Percentiles rank a stretch among this genome's conserved stretches.
phyloP scores from a whole-genome alignment of 75 land plant genomes.

The Cupressus sempervirens region DNA sequence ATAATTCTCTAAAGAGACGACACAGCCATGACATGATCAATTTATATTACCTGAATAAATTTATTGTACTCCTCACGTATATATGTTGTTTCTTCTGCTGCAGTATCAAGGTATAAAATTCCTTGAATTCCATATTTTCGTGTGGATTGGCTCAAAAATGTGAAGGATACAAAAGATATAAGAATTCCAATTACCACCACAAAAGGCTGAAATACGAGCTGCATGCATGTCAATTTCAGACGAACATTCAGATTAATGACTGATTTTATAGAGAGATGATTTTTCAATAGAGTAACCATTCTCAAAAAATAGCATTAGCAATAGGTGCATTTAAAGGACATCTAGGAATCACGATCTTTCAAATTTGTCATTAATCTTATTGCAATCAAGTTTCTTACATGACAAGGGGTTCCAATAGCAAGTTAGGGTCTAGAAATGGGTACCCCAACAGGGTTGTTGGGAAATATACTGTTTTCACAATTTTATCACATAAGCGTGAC shows the following conservation, averaged over 20 bases:
- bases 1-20: not conserved
- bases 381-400: no score
- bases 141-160: conserved; percentile 16
- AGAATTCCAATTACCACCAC: conserved; percentile 15
- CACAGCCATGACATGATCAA: not conserved
- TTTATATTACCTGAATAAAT: not conserved
- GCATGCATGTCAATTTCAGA: not conserved
- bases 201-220: conserved; percentile 29
- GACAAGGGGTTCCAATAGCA: no score
- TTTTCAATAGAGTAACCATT: not conserved
- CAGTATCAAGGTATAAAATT: conserved; percentile 17
- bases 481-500: no score
- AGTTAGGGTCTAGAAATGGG: no score
- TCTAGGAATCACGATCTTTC: no score
- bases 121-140: conserved; percentile 20
- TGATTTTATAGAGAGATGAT: not conserved
- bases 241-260: not conserved
- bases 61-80: no score
- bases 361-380: no score
- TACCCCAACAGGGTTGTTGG: no score
- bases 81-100: conserved; percentile 1
- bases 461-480: no score
- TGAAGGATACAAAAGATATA: conserved; percentile 6
- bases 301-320: not conserved
- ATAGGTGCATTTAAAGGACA: not conserved